Conservation (phyloP, 352 stramenopile genomes). For the Phytophthora quininea region DNA sequence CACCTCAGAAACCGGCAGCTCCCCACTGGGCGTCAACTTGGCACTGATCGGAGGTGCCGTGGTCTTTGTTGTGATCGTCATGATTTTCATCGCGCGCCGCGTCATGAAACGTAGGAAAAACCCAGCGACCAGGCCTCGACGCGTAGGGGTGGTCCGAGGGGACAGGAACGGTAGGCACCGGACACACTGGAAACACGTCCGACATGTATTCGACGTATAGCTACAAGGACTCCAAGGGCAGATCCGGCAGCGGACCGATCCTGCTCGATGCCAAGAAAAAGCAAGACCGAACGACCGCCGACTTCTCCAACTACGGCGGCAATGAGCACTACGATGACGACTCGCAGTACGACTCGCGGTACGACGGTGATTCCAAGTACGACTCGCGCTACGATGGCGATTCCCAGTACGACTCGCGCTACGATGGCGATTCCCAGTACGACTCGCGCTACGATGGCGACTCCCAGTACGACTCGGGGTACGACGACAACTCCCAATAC, state of each 20-base stretch:
- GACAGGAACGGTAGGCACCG: constrained; percentile 27
- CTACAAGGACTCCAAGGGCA: constrained; percentile 31
- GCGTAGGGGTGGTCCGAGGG: constrained; percentile 27
- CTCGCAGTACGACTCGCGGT: constrained; percentile 36
- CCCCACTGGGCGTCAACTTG: constrained; percentile 46
- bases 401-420: constrained; percentile 29
- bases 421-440: constrained; percentile 23
- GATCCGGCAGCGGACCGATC: constrained; percentile 25
- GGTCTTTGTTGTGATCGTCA: constrained; percentile 49
- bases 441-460: constrained; percentile 35
- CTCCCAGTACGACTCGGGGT: constrained; percentile 36
- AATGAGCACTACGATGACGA: constrained; percentile 21
- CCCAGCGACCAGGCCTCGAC: constrained; percentile 40
- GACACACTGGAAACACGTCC: constrained; percentile 11
- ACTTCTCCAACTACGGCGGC: constrained; percentile 36
- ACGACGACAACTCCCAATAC: constrained; percentile 35
- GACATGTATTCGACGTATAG: constrained; percentile 34
- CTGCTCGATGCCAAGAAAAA: constrained; percentile 28
- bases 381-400: constrained; percentile 41
- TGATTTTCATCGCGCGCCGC: constrained; percentile 53
- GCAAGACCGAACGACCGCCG: constrained; percentile 28
- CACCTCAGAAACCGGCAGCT: constrained; percentile 12
- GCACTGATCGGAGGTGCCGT: constrained; percentile 49
- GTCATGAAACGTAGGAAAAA: constrained; percentile 35
- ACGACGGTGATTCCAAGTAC: constrained; percentile 36